These are phyloP conservation scores for Quercus engelmannii DNA, from an alignment of 306 rosid genomes.

Conservation along the genomic window DNA sequence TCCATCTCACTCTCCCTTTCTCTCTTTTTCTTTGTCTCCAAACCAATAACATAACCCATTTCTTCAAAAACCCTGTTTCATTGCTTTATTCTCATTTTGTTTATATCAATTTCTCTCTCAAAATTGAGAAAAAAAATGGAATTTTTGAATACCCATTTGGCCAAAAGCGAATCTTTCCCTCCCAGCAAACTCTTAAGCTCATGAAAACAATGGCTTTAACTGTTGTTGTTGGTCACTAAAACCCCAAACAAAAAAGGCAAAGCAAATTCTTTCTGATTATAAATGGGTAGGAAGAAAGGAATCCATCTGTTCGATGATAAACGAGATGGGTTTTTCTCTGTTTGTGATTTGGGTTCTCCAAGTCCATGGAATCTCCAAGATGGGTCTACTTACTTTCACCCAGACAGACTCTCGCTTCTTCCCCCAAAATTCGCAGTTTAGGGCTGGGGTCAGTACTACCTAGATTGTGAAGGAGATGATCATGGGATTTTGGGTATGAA, in stretches of 20 bases:
- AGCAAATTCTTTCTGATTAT: constrained; percentile 23
- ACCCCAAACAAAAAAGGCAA: neutral
- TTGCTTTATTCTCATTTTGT: neutral
- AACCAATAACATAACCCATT: too few relatives aligned
- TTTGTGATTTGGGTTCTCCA: constrained; percentile 54
- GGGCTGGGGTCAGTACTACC: too few relatives aligned
- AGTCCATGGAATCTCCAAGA: constrained; percentile 53
- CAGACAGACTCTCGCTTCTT: constrained; percentile 5
- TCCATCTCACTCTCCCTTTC: too few relatives aligned
- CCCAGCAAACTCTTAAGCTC: neutral
- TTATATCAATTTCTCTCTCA: neutral
- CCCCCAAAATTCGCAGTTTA: too few relatives aligned
- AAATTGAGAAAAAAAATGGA: constrained; percentile 3
- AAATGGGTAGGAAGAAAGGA: constrained; percentile 65
- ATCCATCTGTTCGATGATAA: constrained; percentile 47
- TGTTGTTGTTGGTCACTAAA: neutral
- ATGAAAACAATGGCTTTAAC: constrained; percentile 2
- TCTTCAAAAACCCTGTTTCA: neutral
- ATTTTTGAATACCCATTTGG: neutral
- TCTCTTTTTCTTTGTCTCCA: too few relatives aligned
- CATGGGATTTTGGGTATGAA: too few relatives aligned
- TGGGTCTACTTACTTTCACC: constrained; percentile 22
- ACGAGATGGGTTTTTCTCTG: constrained; percentile 65
- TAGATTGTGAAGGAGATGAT: too few relatives aligned
- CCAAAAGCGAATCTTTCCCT: constrained; percentile 14